Evolutionary conservation across 208 protist genomes (phyloP), one percentile per base, ranked within the genome.

Genomic region (Wallacemonas sp.): DNA sequence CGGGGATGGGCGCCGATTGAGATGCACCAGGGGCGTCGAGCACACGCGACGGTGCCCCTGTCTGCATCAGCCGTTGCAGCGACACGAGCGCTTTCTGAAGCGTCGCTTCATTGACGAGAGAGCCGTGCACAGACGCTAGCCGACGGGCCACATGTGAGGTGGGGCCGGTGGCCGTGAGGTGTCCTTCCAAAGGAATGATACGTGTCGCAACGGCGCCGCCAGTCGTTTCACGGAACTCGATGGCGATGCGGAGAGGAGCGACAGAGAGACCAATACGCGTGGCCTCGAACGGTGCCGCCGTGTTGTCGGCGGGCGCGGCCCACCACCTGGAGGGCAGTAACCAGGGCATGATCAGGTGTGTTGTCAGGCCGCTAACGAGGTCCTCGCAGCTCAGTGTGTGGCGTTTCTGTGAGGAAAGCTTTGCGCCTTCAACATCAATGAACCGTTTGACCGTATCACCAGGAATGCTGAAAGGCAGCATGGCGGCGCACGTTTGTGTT

Each of bases 281-380:
- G 10, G 57, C 71, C 46, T 33, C 30, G 68, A 44, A 46, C 55
- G 15, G 13, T n/a, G 17, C 17, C 42, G 29, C 30, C 12, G 9
- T 38, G 27, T 44, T 34, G 4, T 52, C 22, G n/a, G 2, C 38
- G 17, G 19, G 3, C 37, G 45, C 29, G n/a, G 58, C 41, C 83
- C 87, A 95, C 90, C 90, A 95, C 30, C 68, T 77, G 8, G 59
- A 32, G 13, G 84, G 80, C 13, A 80, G 68, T 15, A 93, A 52
- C 5, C 71, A 59, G 17, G 66, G 71, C 10, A 92, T 52, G 36
- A 95, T 34, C 6, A 83, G 79, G 17, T 55, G 58, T 22, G 83
- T 71, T 8, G 85, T 58, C 26, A 95, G 46, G 37, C 74, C 64
- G 17, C n/a, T 4, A 3, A 57, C 30, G 0, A 95, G 71, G 27